A percentile compares a stretch with the other conserved stretches of the same genome.
phyloP scores from a whole-genome alignment of 163 green algal species.

The Scenedesmus sp. region DNA sequence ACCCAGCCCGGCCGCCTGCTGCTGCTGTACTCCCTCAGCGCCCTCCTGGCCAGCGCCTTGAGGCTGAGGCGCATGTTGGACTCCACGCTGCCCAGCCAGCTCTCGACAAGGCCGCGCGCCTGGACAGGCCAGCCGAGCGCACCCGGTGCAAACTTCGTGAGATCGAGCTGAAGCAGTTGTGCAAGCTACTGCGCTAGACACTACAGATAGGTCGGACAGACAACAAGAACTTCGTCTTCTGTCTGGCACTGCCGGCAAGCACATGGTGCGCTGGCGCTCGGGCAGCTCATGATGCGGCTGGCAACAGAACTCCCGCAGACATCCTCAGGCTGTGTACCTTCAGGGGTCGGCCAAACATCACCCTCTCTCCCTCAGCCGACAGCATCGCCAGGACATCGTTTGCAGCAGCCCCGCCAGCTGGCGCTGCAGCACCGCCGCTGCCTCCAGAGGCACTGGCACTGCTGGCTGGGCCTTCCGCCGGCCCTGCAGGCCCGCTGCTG shows the following conservation, averaged over 20 bases:
- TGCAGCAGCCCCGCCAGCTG: neutral
- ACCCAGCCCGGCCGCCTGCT: slow-evolving; percentile 80
- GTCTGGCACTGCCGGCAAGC: neutral
- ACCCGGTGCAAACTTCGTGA: too few species aligned
- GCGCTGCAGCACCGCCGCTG: slow-evolving; percentile 43
- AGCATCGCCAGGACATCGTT: slow-evolving; percentile 51
- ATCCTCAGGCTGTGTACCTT: slow-evolving; percentile 62
- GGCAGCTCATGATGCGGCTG: too few species aligned
- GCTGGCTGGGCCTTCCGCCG: too few species aligned
- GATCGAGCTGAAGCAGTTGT: too few species aligned
- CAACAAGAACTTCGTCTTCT: too few species aligned
- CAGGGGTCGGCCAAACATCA: slow-evolving; percentile 79
- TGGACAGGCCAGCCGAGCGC: slow-evolving; percentile 52
- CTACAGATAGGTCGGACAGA: too few species aligned
- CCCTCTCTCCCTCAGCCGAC: slow-evolving; percentile 52
- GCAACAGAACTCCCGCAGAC: too few species aligned
- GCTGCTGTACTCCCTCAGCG: slow-evolving; percentile 71
- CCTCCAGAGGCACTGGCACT: neutral
- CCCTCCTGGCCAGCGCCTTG: slow-evolving; percentile 59
- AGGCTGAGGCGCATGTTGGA: slow-evolving; percentile 57
- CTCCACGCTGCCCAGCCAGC: slow-evolving; percentile 85
- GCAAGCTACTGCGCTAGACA: too few species aligned
- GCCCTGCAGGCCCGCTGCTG: slow-evolving; percentile 83
- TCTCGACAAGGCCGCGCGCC: slow-evolving; percentile 86
- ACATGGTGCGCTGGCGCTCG: neutral